A percentile compares a stretch with the other conserved stretches of the same genome.
Conservation (phyloP, 2,329 filamentous ascomycete species). For the Xylariaceae sp. region DNA sequence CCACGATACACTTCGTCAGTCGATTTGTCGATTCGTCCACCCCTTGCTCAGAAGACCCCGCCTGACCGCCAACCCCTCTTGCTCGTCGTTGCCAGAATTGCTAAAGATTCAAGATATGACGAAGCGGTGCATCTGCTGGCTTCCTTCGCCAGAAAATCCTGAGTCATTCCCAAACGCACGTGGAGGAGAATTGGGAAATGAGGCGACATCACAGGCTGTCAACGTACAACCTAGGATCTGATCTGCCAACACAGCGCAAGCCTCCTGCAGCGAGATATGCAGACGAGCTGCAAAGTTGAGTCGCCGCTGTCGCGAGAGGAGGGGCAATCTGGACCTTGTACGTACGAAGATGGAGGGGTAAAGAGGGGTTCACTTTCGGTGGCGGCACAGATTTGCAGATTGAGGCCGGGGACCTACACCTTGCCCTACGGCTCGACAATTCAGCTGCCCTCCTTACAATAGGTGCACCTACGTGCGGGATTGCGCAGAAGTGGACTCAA, state of each 20-base stretch:
- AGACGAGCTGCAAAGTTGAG: conserved; percentile 20
- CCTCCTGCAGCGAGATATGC: conserved; percentile 23
- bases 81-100: too few species aligned
- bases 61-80: too few species aligned
- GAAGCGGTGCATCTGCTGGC: conserved; percentile 6
- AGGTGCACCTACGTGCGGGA: too few species aligned
- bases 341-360: conserved; percentile 26
- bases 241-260: conserved; percentile 26
- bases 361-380: conserved; percentile 18
- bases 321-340: background rate
- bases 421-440: too few species aligned
- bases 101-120: conserved; percentile 10
- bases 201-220: conserved; percentile 14
- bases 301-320: conserved; percentile 6
- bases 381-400: conserved; percentile 6
- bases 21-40: too few species aligned
- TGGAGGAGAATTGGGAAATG: conserved; percentile 5
- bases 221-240: conserved; percentile 8
- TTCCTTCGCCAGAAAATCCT: conserved; percentile 2
- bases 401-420: too few species aligned
- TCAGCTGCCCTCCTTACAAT: too few species aligned
- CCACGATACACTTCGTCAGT: too few species aligned
- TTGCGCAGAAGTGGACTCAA: too few species aligned
- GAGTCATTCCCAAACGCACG: conserved; percentile 1
- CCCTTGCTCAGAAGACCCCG: too few species aligned